Base-by-base conservation (phyloP, 805 yeast genomes). In the Candida vaughaniae region DNA sequence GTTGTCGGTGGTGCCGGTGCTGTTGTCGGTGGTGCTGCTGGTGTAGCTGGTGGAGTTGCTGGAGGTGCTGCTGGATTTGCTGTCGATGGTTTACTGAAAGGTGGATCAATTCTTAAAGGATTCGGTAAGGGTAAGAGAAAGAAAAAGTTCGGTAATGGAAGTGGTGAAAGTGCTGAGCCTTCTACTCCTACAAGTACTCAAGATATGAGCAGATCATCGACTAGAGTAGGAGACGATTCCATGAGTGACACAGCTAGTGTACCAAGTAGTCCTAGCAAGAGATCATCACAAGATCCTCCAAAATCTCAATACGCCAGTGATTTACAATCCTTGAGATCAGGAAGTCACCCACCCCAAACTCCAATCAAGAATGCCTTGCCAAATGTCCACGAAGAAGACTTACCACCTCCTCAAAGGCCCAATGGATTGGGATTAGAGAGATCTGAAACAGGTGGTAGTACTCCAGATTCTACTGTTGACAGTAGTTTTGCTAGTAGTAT, bases 11-110 rank as follows among this genome's bases (percentile, higher is more conserved):
- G 70, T 19, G 64, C 55, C 17, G 66, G 65, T 5, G 62, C 59
- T 10, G 73, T 71, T 29, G 71, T 66, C 16, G 74, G 66, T 10
- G 59, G 66, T 14, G 61, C 57, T 3, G 51, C 49, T 25, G 46
- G 47, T 26, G 62, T 49, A n/a, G 60, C 68, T 4, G 67, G 77
- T 23, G 57, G 57, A n/a, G 75, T 71, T 33, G 66, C 62, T 16
- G 76, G 75, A 8, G 56, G 60, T 11, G 72, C 73, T 16, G 54
- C 64, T 3, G 71, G 67, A 23, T 61, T 60, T 9, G 74, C 73
- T 27, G 69, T 66, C 18, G 80, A 73, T 38, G 77, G 76, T 16
- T 60, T 69, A 16, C 51, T 69, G 26, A 71, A 66, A 46, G 81
- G 83, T 39, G 71, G 76, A 4, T 58, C 53, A 1, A 53, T 64